phyloP scores from a whole-genome alignment of 306 rosid genomes.

The Lathyrus oleraceus region DNA sequence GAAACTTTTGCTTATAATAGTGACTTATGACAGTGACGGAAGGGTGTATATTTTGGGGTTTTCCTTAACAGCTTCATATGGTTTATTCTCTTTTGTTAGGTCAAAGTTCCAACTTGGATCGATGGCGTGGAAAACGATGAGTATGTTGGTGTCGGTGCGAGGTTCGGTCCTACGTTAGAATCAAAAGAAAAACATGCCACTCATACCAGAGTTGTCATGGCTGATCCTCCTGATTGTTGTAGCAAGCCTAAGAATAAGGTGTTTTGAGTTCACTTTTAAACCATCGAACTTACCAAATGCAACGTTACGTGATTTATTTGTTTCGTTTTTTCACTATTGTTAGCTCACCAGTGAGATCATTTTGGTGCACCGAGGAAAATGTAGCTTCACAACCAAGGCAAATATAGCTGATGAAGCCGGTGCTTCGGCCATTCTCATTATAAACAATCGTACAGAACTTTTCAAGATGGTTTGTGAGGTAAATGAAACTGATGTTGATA shows the following conservation, averaged over 20 bases:
- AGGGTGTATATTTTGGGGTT: not conserved
- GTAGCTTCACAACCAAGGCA: constrained; percentile 96
- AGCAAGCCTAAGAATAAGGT: constrained; percentile 63
- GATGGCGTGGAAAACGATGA: constrained; percentile 59
- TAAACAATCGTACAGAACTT: constrained; percentile 87
- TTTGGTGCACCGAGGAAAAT: constrained; percentile 89
- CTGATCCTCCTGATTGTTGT: constrained; percentile 98
- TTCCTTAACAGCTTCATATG: constrained; percentile 4
- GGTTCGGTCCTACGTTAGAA: constrained; percentile 88
- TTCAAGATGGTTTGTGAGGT: constrained; percentile 97
- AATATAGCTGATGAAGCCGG: constrained; percentile 77
- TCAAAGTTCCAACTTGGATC: constrained; percentile 88
- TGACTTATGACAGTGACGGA: too few species aligned
- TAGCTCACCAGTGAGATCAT: constrained; percentile 81
- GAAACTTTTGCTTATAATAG: too few species aligned
- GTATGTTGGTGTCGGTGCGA: constrained; percentile 96
- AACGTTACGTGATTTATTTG: constrained; percentile 28
- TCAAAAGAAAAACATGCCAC: constrained; percentile 89
- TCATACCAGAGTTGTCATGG: constrained; percentile 83
- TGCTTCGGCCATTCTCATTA: constrained; percentile 92
- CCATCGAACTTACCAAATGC: constrained; percentile 24
- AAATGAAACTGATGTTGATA: constrained; percentile 68
- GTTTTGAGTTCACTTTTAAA: constrained; percentile 24
- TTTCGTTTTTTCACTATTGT: constrained; percentile 46
- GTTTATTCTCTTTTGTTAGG: constrained; percentile 50